phyloP scores from a whole-genome alignment of 768 basidiomycete genomes.

The Boletus coccyginus region DNA sequence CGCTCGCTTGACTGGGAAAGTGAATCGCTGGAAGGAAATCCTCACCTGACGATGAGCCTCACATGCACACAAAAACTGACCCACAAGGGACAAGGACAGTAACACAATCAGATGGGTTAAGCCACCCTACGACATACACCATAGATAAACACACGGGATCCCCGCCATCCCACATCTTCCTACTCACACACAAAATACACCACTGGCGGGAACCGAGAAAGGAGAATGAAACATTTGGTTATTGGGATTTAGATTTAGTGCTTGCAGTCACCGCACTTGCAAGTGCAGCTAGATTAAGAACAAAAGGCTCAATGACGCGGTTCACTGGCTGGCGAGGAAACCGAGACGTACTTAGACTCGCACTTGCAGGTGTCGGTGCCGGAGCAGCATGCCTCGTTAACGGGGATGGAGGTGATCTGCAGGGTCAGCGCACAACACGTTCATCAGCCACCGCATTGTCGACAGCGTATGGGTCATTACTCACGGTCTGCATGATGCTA shows the following conservation, averaged over 20 bases:
- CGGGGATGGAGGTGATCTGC: slow-evolving; percentile 7
- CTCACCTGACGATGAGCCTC: too few relatives aligned
- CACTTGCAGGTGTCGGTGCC: slow-evolving; percentile 2
- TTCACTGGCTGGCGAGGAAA: not conserved
- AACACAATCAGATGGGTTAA: not conserved
- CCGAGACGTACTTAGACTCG: not conserved
- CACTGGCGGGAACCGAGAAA: not conserved
- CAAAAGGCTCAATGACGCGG: not conserved
- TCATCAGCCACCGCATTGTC: not conserved
- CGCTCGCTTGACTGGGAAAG: too few relatives aligned
- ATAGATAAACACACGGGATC: not conserved
- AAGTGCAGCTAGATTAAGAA: slow-evolving; percentile 3
- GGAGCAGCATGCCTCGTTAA: slow-evolving; percentile 16
- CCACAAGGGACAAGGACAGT: not conserved
- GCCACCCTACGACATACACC: not conserved
- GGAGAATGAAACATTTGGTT: not conserved
- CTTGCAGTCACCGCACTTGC: slow-evolving; percentile 17
- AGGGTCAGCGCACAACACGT: not conserved
- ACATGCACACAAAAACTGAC: not conserved
- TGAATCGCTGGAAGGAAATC: too few relatives aligned
- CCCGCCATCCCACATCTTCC: not conserved
- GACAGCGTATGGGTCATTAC: not conserved
- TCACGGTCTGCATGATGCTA: slow-evolving; percentile 20
- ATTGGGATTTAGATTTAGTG: not conserved
- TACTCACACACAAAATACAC: not conserved